Base-by-base conservation (phyloP, 441 rosid species). In the Manihot esculenta region DNA sequence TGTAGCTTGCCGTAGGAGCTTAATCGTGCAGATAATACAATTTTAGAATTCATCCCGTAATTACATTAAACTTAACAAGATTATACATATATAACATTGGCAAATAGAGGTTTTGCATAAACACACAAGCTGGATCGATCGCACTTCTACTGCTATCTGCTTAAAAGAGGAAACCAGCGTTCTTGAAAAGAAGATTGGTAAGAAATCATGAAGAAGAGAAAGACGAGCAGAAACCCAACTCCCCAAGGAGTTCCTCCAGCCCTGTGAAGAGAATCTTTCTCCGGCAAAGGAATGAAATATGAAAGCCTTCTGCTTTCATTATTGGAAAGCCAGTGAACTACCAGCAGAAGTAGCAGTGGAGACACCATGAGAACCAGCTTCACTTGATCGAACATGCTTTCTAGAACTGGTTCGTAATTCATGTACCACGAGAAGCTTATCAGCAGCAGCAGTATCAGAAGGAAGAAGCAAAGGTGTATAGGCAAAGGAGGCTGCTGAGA, bases 201-300 rank as follows among this genome's bases (percentile, higher is more conserved):
- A 41, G 93, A 85, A 30, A 88, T 77, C 89, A 88, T 82, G 78
- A 85, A 82, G 53, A 87, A 63, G 66, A 90, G 82, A 68, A 88
- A 76, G 42, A 87, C 85, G 7, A 90, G 88, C 65, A 85, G 17
- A 69, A 87, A 84, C 11, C 79, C 91, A 17, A 85, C 81, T 20
- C 92, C 92, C 86, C 91, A 85, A 0, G 91, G 78, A 27, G 87
- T 85, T 35, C 87, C 91, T 62, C 89, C 89, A 1, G 88, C 91
- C 50, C 80, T 74, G 58, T 85, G 85, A 18, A 89, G 67, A 67
- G 88, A 83, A 54, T 86, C 90, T 73, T 50, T 77, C 66, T 84
- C 84, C 2, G 85, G 80, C 57, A 80, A 53, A 56, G 89, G 81
- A 38, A 83, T 51, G 68, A 79, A 63, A 12, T 23, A 55, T 1